Percentiles rank a stretch among this genome's conserved stretches.
Evolutionary conservation across 1,139 yeast species (phyloP).

Genomic region (Blastobotrys raffinosifermentans): DNA sequence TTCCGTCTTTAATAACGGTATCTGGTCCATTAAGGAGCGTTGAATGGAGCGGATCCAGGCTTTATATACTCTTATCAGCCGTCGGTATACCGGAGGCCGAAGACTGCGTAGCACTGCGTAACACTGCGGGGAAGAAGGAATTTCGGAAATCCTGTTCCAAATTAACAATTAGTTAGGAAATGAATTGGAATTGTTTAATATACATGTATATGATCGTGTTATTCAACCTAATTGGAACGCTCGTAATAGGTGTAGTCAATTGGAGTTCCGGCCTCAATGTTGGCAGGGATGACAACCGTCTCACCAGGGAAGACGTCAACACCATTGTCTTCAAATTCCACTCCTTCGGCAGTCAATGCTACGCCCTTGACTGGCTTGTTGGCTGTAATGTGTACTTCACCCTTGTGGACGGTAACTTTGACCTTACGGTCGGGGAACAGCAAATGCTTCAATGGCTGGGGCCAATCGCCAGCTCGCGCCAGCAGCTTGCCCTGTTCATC

Average conservation of each 20-base stretch:
- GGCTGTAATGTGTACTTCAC: conserved; percentile 19
- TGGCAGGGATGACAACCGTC: conserved; percentile 16
- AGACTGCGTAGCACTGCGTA: too few species aligned
- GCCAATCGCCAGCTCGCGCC: conserved; percentile 45
- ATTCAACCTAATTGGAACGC: too few species aligned
- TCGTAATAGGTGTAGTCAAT: conserved; percentile 6
- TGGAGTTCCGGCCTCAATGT: conserved; percentile 3
- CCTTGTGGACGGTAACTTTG: conserved; percentile 12
- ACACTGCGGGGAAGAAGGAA: too few species aligned
- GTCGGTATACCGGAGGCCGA: too few species aligned
- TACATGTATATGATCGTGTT: too few species aligned
- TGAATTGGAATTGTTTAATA: too few species aligned
- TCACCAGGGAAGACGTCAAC: conserved; percentile 42
- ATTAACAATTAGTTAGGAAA: too few species aligned
- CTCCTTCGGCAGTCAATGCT: conserved; percentile 21
- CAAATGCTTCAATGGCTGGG: conserved; percentile 47
- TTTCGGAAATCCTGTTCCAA: too few species aligned
- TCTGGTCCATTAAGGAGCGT: too few species aligned
- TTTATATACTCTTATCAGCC: too few species aligned
- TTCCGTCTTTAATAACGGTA: too few species aligned
- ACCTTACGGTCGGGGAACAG: conserved; percentile 28
- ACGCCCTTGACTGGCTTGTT: conserved; percentile 42
- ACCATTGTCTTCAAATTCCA: conserved; percentile 39
- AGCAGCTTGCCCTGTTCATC: conserved; percentile 23
- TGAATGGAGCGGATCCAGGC: too few species aligned